Conservation (phyloP, 148 eudicot genomes). For the Amaranthus palmeri region DNA sequence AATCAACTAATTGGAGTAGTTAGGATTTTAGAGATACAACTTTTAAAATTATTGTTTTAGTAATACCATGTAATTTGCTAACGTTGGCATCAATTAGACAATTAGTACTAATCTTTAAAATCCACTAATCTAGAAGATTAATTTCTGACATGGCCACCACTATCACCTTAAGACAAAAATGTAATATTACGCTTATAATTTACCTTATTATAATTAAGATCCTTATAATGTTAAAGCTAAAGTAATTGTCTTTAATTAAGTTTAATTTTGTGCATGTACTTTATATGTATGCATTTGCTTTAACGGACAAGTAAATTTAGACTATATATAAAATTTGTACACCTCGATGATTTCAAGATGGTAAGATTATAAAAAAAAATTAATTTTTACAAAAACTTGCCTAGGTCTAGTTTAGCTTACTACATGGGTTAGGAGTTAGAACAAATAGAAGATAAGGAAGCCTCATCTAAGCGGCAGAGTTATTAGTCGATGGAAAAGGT, state of each 20-base stretch:
- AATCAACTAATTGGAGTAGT: not conserved
- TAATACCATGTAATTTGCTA: not conserved
- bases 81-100: not conserved
- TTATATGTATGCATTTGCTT: not conserved
- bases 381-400: too few species aligned
- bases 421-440: too few species aligned
- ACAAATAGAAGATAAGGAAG: too few species aligned
- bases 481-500: too few species aligned
- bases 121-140: not conserved
- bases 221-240: not conserved
- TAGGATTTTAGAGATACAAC: not conserved
- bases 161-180: slow-evolving; percentile 7
- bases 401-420: too few species aligned
- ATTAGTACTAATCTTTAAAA: not conserved
- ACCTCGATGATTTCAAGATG: not conserved
- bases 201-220: not conserved
- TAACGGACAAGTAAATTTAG: not conserved
- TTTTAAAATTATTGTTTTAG: not conserved
- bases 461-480: too few species aligned
- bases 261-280: not conserved
- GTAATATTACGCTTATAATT: slow-evolving; percentile 5
- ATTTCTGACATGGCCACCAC: slow-evolving; percentile 20
- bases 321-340: not conserved
- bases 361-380: slow-evolving; percentile 7
- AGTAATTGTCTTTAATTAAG: not conserved